Evolutionary conservation across 1,284 basidiomycete species (phyloP), one percentile per base, ranked within the genome.

Genomic region (Polyporus tsugae): DNA sequence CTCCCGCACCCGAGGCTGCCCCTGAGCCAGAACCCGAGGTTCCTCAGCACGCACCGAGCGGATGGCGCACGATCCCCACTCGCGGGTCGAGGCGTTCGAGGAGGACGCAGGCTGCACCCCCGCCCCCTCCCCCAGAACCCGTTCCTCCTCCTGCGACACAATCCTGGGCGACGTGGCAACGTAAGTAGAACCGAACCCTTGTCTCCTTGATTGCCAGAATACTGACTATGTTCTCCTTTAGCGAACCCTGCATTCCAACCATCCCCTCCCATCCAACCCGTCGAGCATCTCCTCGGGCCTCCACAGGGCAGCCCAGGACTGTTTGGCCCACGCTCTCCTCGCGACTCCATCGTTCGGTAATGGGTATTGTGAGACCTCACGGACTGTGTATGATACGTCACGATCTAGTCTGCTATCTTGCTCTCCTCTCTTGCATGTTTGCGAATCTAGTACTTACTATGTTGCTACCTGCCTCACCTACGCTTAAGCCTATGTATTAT

Each of bases 91-190:
- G 82, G 82, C 53, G 72, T 75, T 52, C 79, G 74, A 60, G 83
- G 83, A 72, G 66, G 55, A 61, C 67, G 17, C 62, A 64, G 17
- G 69, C 65, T 19, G 41, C 72, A 0, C 72, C 77, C 19, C 73
- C 78, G 6, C 71, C 75, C 19, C 73, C 74, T 19, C 72, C 74
- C 29, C 72, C 74, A 5, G 62, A 55, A 22, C 74, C 72, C 1
- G 74, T 75, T 55, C 68, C 73, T 39, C 67, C 72, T 19, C 72
- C 77, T 38, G 71, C 70, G 5, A 70, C 74, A 13, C 68, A 74
- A 42, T 87, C 87, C 5, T 91, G 91, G 90, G 84, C 83, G 53
- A 87, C 87, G 58, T 93, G 91, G 91, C 88, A 85, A 79, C 90
- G 91, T 93, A 74, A 81, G 90, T 80, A 19, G 33, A 42, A 25